Percentiles rank a stretch among this genome's conserved stretches.
Conservation (phyloP, 1,139 yeast genomes). For the Kurtzmaniella quercitrusa region DNA sequence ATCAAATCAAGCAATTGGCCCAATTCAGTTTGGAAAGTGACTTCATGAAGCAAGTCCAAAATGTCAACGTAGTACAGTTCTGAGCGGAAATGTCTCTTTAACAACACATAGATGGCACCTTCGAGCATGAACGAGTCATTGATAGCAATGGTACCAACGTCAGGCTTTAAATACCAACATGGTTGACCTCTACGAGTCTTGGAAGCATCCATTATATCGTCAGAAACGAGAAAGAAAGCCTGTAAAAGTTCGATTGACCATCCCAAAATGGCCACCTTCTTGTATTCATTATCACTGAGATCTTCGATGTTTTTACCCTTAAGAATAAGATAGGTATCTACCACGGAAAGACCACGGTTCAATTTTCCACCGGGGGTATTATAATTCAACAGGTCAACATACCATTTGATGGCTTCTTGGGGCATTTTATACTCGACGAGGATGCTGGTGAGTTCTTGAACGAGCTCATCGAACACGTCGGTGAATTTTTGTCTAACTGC, state of each 20-base stretch:
- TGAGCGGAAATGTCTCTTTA: constrained; percentile 81
- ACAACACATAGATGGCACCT: constrained; percentile 84
- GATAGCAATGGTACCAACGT: constrained; percentile 89
- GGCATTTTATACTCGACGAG: constrained; percentile 77
- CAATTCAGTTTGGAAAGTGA: constrained; percentile 94
- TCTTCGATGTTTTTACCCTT: constrained; percentile 60
- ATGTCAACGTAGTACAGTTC: constrained; percentile 86
- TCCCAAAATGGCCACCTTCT: constrained; percentile 84
- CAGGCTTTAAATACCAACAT: constrained; percentile 87
- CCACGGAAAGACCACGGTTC: constrained; percentile 93
- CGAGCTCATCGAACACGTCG: constrained; percentile 71
- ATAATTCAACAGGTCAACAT: constrained; percentile 65
- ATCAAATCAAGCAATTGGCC: constrained; percentile 94
- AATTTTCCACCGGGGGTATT: constrained; percentile 96
- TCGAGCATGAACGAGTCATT: constrained; percentile 97
- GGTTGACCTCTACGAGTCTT: constrained; percentile 98
- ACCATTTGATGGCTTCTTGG: constrained; percentile 84
- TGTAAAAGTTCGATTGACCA: constrained; percentile 96
- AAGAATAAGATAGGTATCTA: constrained; percentile 84
- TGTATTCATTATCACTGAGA: constrained; percentile 65
- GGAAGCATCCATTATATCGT: constrained; percentile 97
- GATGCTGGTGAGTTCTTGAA: constrained; percentile 65
- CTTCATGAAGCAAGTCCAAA: constrained; percentile 88
- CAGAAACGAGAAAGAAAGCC: constrained; percentile 96
- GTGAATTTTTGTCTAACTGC: constrained; percentile 61